Evolutionary conservation across 2,329 filamentous ascomycete species (phyloP), one percentile per base, ranked within the genome.

Genomic region (Magnaporthiopsis poae): DNA sequence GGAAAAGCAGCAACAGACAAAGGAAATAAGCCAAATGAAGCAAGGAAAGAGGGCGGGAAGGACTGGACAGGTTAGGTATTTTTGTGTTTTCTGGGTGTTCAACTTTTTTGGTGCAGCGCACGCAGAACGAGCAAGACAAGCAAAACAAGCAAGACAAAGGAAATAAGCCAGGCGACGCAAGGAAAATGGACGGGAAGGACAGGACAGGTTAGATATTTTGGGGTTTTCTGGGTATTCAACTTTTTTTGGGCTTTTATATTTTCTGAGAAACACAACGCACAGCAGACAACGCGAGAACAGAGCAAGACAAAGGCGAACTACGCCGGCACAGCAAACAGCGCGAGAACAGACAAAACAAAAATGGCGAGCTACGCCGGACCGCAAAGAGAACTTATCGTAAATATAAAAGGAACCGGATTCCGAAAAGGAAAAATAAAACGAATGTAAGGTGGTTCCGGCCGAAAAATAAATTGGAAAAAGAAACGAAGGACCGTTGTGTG

Each of bases 231-330:
- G 18, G 18, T 62, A 2, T 62, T 33, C 18, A 62, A 18, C 39
- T 62, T 62, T 62, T 62, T 62, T 62, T 62, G 27, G 29, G 60
- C 31, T 35, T 62, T 62, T 62, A 15, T n/a, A 25, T 35, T 33
- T 62, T 15, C 29, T 36, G 60, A 8, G 60, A 31, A 29, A 61
- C 27, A 27, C 3, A 61, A 31, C 13, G 60, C 21, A 61, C 9
- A 21, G 18, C 25, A 33, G 29, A 29, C 11, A 29, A 60, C 7
- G 15, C 33, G 33, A 62, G 15, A 35, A 61, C 27, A 18, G 21
- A 1, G 27, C 13, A 15, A 33, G 5, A 1, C 13, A 31, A 25
- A 13, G 31, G 60, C 7, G 13, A 5, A 61, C 12, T 7, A 31
- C 31, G 31, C 31, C 31, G 5, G 59, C 25, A 25, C 25, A 13